Base-by-base conservation (phyloP, 345 rosid genomes). In the Durio zibethinus region DNA sequence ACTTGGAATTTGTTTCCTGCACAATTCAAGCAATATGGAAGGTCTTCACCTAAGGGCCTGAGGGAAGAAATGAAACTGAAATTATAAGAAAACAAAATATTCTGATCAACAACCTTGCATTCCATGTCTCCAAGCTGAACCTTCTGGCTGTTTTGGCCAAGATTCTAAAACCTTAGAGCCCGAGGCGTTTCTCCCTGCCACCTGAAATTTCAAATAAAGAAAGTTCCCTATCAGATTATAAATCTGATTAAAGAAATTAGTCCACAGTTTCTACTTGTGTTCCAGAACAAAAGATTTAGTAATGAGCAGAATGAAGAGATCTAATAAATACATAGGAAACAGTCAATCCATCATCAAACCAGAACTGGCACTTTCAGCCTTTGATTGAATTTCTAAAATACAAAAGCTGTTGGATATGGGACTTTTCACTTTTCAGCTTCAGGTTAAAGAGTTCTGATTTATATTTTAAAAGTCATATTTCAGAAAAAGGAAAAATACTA, bases 81-180 rank as follows among this genome's bases (percentile, higher is more conserved):
- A 25, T 60, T 29, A 29, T 31, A 62, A 31, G 21, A 62, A 62
- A 29, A 33, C 8, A 45, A 69, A 23, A 25, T 6, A 20, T 38
- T 59, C 21, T 70, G 79, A 77, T 66, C 45, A 84, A 83, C 65
- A 73, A 91, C 92, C 87, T 83, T 82, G 59, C 73, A 72, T 77
- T 54, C 89, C 92, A 65, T 85, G 88, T 69, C 84, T 82, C 94
- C 92, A 84, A 20, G 62, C 79, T 80, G 83, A 84, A 78, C 81
- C 86, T 77, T 79, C 88, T 11, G 75, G 33, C 67, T 83, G 87
- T 71, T 87, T 85, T 72, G 81, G 86, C 84, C 85, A 79, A 61
- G 88, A 72, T 76, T 86, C 89, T n/a, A 23, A 54, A 60, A 68
- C 79, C 78, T 83, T 85, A 42, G 91, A 79, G 86, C 78, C 77